These are phyloP conservation scores for Phanerochaete sordida DNA, from an alignment of 768 basidiomycete genomes.

Conservation along the genomic window DNA sequence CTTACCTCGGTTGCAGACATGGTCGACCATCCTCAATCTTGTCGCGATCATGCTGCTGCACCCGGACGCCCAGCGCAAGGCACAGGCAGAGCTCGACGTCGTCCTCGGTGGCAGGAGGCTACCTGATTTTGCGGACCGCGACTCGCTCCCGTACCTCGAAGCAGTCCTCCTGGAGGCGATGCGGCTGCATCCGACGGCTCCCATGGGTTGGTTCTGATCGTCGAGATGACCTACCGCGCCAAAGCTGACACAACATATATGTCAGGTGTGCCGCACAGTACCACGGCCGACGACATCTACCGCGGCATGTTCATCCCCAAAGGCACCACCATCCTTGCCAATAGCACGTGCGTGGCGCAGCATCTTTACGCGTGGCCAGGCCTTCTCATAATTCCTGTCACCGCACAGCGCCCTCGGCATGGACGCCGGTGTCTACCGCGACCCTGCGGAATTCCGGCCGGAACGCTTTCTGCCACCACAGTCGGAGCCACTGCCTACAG, in stretches of 20 bases:
- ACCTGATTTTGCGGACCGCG: not conserved
- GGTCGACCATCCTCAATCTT: not conserved
- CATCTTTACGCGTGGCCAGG: conserved; percentile 10
- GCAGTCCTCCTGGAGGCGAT: not conserved
- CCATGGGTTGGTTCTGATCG: conserved; percentile 15
- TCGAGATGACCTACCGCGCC: too few relatives aligned
- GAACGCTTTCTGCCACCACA: conserved; percentile 8
- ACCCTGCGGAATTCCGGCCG: conserved; percentile 24
- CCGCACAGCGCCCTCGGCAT: conserved; percentile 4
- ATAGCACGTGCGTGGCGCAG: conserved; percentile 34
- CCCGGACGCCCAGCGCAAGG: not conserved
- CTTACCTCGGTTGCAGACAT: not conserved
- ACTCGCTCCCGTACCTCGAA: not conserved
- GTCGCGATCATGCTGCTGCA: not conserved
- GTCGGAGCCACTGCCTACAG: not conserved
- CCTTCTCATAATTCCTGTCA: too few relatives aligned
- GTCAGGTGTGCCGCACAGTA: conserved; percentile 34
- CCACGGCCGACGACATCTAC: conserved; percentile 38
- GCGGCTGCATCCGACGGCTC: conserved; percentile 4
- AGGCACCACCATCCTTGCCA: conserved; percentile 35
- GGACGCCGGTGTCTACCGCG: conserved; percentile 30
- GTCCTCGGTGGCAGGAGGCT: not conserved
- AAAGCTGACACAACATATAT: too few relatives aligned
- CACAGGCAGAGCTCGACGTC: not conserved
- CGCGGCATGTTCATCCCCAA: conserved; percentile 38